phyloP scores from a whole-genome alignment of 1,139 yeast species.

The Yamadazyma sp. region DNA sequence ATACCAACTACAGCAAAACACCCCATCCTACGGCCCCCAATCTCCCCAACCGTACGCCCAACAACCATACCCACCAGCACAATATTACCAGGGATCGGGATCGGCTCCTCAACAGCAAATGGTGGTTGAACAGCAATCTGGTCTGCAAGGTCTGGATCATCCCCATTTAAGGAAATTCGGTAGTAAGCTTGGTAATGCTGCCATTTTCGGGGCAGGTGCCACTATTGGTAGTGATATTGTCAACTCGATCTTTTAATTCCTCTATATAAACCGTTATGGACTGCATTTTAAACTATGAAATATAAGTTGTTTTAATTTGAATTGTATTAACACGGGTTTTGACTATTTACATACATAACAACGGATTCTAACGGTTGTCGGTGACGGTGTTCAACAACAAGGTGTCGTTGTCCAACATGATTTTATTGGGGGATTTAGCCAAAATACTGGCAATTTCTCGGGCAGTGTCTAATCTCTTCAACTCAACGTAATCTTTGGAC shows the following conservation, averaged over 20 bases:
- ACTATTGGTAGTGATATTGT: conserved; percentile 87
- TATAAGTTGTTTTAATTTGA: background rate
- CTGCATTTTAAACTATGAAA: background rate
- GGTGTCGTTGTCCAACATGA: conserved; percentile 88
- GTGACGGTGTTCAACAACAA: conserved; percentile 83
- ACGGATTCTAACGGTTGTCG: conserved; percentile 50
- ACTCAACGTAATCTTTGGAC: conserved; percentile 91
- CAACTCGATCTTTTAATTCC: conserved; percentile 77
- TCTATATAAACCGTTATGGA: background rate
- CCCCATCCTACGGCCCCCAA: conserved; percentile 2
- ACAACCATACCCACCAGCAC: conserved; percentile 44
- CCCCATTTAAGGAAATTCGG: conserved; percentile 67
- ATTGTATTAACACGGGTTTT: background rate
- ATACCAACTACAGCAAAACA: conserved; percentile 2
- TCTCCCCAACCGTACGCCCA: conserved; percentile 7
- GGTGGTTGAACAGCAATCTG: conserved; percentile 16
- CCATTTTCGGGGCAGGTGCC: conserved; percentile 97
- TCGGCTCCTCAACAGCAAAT: conserved; percentile 27
- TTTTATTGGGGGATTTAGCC: conserved; percentile 85
- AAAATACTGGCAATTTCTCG: conserved; percentile 89
- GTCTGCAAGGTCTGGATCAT: conserved; percentile 23
- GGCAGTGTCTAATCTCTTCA: conserved; percentile 96
- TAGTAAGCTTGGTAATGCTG: conserved; percentile 85
- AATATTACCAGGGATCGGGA: conserved; percentile 29
- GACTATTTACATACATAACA: conserved; percentile 2